Evolutionary conservation across 1,284 basidiomycete species (phyloP).

Genomic region (Chondrostereum purpureum): DNA sequence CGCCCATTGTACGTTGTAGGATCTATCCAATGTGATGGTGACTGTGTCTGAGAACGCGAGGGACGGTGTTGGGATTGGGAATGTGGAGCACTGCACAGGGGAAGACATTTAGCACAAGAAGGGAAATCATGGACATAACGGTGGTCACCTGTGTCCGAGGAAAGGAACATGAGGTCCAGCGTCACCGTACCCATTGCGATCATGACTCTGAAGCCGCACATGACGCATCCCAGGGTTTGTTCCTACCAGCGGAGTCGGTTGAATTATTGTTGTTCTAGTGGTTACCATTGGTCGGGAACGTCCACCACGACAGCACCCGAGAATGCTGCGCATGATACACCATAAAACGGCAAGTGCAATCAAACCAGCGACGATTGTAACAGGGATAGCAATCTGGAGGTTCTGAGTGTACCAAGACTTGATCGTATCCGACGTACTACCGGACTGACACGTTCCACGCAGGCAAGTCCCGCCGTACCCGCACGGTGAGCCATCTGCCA

Average conservation of each 20-base stretch:
- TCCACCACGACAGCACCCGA: no score
- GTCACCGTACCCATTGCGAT: neutral
- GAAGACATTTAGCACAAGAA: neutral
- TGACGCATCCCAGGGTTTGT: neutral
- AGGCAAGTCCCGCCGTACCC: slow-evolving; percentile 71
- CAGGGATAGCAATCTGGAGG: slow-evolving; percentile 75
- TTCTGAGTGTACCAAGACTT: slow-evolving; percentile 74
- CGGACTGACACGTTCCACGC: slow-evolving; percentile 60
- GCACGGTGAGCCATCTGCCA: slow-evolving; percentile 84
- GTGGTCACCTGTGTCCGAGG: neutral
- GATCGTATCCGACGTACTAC: slow-evolving; percentile 56
- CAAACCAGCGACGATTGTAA: slow-evolving; percentile 68
- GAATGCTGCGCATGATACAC: slow-evolving; percentile 29
- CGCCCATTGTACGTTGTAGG: neutral
- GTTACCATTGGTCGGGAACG: no score
- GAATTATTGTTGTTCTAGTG: slow-evolving; percentile 1
- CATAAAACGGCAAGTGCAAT: slow-evolving; percentile 49
- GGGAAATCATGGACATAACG: neutral
- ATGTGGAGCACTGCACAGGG: neutral
- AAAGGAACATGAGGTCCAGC: neutral
- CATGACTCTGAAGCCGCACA: neutral
- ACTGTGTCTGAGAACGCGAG: neutral
- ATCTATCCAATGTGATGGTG: neutral
- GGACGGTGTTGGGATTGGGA: neutral
- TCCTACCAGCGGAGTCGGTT: neutral